phyloP scores from a whole-genome alignment of 495 filamentous ascomycete species.

The Xylaria curta region DNA sequence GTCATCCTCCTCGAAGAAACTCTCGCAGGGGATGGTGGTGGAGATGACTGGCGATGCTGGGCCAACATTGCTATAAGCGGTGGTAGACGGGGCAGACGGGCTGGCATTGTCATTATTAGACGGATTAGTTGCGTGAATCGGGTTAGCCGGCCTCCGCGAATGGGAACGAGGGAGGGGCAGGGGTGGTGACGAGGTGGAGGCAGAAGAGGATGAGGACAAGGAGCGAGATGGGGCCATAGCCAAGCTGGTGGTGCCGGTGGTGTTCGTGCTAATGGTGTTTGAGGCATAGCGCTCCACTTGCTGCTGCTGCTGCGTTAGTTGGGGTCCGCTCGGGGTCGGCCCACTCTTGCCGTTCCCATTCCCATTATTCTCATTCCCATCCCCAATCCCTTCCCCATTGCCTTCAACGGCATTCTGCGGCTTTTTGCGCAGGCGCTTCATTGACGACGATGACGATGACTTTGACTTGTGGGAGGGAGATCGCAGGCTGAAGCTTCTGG shows the following conservation, averaged over 20 bases:
- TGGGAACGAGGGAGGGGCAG: constrained; percentile 19
- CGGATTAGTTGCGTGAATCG: constrained; percentile 22
- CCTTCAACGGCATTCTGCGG: constrained; percentile 6
- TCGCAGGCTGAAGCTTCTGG: constrained; percentile 48
- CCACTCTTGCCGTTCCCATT: constrained; percentile 3
- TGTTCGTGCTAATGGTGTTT: neutral
- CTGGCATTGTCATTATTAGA: constrained; percentile 10
- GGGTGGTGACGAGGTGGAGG: constrained; percentile 14
- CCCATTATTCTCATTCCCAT: neutral
- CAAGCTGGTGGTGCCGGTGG: neutral
- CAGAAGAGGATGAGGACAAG: constrained; percentile 8
- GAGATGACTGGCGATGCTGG: constrained; percentile 51
- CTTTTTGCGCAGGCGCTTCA: constrained; percentile 47
- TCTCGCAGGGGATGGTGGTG: constrained; percentile 59
- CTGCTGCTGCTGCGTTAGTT: neutral
- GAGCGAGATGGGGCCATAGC: constrained; percentile 10
- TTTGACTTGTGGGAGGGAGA: constrained; percentile 37
- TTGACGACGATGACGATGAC: constrained; percentile 31
- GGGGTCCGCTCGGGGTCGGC: neutral
- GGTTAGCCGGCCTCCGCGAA: constrained; percentile 19
- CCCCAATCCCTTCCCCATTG: neutral
- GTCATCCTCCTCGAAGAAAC: constrained; percentile 58
- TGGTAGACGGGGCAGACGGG: neutral
- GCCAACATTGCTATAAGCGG: neutral
- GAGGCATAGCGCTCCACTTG: neutral